phyloP scores from a whole-genome alignment of 768 basidiomycete genomes.

The Cystofilobasidium capitatum region DNA sequence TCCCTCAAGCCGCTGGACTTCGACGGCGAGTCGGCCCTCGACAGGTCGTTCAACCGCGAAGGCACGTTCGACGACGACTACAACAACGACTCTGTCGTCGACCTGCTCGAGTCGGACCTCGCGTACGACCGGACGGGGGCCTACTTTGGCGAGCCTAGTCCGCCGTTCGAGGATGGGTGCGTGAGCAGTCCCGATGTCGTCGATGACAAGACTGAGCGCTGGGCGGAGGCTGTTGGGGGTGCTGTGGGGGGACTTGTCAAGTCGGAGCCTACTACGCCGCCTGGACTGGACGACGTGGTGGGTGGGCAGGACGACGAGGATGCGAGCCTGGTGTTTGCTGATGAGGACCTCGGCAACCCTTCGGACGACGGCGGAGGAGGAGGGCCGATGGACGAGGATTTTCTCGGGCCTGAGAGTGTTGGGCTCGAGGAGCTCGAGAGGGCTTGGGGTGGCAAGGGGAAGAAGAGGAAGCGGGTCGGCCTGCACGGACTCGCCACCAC shows the following conservation, averaged over 20 bases:
- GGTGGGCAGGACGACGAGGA: not conserved
- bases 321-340: not conserved
- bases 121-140: not conserved
- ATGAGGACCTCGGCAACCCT: not conserved
- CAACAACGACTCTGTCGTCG: not conserved
- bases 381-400: constrained; percentile 9
- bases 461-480: constrained; percentile 1
- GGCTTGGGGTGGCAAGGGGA: constrained; percentile 17
- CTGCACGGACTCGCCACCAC: not conserved
- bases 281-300: not conserved
- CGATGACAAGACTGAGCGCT: not conserved
- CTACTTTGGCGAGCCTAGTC: not conserved
- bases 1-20: not conserved
- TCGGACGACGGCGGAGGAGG: not conserved
- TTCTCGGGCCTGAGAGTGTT: constrained; percentile 23
- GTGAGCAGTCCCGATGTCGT: not conserved
- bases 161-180: constrained; percentile 1
- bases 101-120: not conserved
- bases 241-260: not conserved
- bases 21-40: not conserved
- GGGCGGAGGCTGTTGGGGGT: not conserved
- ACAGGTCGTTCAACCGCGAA: not conserved
- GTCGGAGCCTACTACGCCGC: not conserved
- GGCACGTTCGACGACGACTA: constrained; percentile 5
- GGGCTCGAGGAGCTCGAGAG: constrained; percentile 25